Conservation (phyloP, 345 rosid genomes). For the Gossypium stocksii region DNA sequence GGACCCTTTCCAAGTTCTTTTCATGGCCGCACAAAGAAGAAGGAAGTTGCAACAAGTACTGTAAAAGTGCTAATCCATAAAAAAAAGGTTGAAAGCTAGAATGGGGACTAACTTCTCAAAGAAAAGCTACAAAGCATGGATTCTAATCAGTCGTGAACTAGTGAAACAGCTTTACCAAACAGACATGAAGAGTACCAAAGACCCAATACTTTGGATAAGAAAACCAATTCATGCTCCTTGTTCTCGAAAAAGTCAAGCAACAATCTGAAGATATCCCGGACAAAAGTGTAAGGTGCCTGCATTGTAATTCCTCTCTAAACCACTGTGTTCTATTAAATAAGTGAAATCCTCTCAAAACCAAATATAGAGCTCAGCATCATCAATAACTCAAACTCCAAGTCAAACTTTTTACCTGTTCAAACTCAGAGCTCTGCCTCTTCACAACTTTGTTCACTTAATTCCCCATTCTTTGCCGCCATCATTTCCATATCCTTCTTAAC, state of each 20-base stretch:
- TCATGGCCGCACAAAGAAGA: background rate
- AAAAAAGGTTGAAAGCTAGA: background rate
- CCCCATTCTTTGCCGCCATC: conserved; percentile 28
- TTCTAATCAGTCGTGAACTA: background rate
- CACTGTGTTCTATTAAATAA: background rate
- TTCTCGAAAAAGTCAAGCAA: background rate
- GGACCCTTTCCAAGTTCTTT: background rate
- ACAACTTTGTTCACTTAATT: conserved; percentile 21
- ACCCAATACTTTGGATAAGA: background rate
- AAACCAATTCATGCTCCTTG: background rate
- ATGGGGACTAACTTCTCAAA: background rate
- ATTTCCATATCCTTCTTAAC: conserved; percentile 36
- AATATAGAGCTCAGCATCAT: background rate
- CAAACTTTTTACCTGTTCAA: background rate
- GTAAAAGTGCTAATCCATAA: background rate
- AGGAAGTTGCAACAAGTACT: background rate
- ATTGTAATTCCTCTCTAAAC: background rate
- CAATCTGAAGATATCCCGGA: background rate
- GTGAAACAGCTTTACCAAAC: background rate
- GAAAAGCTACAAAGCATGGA: background rate
- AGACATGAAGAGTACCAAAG: background rate
- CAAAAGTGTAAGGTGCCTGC: background rate
- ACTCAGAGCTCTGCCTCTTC: conserved; percentile 19
- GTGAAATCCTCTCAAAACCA: background rate
- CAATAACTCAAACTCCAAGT: background rate